Conservation (phyloP, 805 yeast genomes). For the Monosporozyma aquatica region DNA sequence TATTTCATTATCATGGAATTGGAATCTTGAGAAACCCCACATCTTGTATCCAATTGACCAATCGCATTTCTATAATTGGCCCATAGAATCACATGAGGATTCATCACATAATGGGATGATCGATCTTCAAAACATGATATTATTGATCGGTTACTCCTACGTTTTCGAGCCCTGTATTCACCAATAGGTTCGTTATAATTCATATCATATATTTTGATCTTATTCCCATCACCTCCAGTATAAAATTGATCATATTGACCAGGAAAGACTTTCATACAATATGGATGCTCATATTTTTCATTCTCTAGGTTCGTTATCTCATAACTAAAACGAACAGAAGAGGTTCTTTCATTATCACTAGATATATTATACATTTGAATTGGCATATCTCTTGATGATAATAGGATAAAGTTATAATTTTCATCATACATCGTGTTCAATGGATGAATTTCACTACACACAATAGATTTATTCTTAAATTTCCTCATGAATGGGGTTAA, state of each 20-base stretch:
- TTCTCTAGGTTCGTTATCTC: conserved; percentile 26
- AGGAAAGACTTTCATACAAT: conserved; percentile 20
- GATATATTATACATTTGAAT: conserved; percentile 26
- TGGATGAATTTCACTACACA: conserved; percentile 30
- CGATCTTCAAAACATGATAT: conserved; percentile 24
- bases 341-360: no score
- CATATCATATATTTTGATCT: conserved; percentile 27
- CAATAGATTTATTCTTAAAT: conserved; percentile 27
- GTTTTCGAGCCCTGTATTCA: conserved; percentile 5
- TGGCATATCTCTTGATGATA: conserved; percentile 31
- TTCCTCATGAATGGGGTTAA: conserved; percentile 32
- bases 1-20: no score
- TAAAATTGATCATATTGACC: conserved; percentile 18
- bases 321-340: conserved; percentile 15
- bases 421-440: conserved; percentile 28
- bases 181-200: conserved; percentile 20
- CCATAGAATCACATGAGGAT: conserved; percentile 6
- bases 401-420: conserved; percentile 18
- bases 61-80: conserved; percentile 29
- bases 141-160: conserved; percentile 16
- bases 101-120: conserved; percentile 1
- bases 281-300: conserved; percentile 29
- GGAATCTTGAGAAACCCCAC: background rate
- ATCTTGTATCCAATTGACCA: conserved; percentile 19
- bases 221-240: conserved; percentile 27